Percentiles rank a stretch among this genome's conserved stretches.
phyloP scores from a whole-genome alignment of 1,139 yeast species.

The Debaryomyces subglobosus region DNA sequence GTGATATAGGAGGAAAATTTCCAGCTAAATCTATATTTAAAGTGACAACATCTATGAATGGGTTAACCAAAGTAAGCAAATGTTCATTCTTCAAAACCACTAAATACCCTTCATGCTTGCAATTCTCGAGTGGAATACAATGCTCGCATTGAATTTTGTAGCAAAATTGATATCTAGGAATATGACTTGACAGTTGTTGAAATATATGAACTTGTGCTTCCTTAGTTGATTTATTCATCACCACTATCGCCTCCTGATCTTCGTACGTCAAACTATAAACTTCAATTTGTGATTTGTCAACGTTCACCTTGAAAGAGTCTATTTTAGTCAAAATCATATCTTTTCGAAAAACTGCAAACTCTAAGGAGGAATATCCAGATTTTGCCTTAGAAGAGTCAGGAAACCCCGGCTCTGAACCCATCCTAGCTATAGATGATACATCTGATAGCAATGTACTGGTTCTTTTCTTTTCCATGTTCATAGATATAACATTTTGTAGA shows the following conservation, averaged over 20 bases:
- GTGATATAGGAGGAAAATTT: slow-evolving; percentile 19
- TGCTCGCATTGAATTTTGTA: slow-evolving; percentile 43
- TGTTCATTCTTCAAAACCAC: slow-evolving; percentile 37
- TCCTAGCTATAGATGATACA: slow-evolving; percentile 61
- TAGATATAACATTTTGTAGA: slow-evolving; percentile 25
- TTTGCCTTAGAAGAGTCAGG: slow-evolving; percentile 30
- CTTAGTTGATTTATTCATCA: slow-evolving; percentile 34
- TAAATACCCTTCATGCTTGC: slow-evolving; percentile 44
- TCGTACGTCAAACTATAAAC: slow-evolving; percentile 49
- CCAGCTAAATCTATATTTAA: slow-evolving; percentile 34
- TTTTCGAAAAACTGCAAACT: slow-evolving; percentile 46
- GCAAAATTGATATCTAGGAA: slow-evolving; percentile 37
- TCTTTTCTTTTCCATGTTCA: slow-evolving; percentile 54
- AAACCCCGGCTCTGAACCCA: slow-evolving; percentile 50
- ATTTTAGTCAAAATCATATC: slow-evolving; percentile 70
- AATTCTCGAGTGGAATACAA: slow-evolving; percentile 40
- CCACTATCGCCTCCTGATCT: slow-evolving; percentile 62
- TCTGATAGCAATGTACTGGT: slow-evolving; percentile 58
- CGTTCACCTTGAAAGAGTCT: slow-evolving; percentile 44
- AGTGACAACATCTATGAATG: slow-evolving; percentile 62
- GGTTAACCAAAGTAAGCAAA: slow-evolving; percentile 56
- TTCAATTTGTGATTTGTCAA: slow-evolving; percentile 36
- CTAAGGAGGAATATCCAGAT: slow-evolving; percentile 19
- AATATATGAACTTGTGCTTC: slow-evolving; percentile 57
- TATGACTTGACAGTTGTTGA: slow-evolving; percentile 36